Conservation (phyloP, 2,329 filamentous ascomycete species). For the Aspergillus floridensis region DNA sequence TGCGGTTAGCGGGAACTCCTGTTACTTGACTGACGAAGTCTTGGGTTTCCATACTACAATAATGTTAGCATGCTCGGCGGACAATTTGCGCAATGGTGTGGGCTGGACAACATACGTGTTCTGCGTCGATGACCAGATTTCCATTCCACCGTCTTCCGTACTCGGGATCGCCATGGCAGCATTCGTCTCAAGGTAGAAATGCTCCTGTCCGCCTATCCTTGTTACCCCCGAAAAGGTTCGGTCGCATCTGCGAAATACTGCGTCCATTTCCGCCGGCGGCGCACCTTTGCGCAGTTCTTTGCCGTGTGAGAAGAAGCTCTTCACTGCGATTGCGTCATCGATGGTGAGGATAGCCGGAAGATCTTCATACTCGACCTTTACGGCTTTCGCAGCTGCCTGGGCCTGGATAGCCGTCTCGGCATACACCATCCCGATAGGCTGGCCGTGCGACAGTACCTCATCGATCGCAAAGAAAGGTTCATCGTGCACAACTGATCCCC, state of each 20-base stretch:
- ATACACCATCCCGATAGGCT: slow-evolving; percentile 78
- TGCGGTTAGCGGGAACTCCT: slow-evolving; percentile 73
- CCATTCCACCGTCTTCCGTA: slow-evolving; percentile 81
- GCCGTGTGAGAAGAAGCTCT: slow-evolving; percentile 76
- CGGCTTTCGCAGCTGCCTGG: slow-evolving; percentile 69
- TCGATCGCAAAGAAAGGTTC: slow-evolving; percentile 82
- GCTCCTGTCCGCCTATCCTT: slow-evolving; percentile 65
- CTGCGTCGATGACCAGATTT: slow-evolving; percentile 80
- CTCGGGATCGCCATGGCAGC: slow-evolving; percentile 77
- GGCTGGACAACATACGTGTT: slow-evolving; percentile 61
- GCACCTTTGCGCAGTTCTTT: slow-evolving; percentile 71
- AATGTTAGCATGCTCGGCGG: slow-evolving; percentile 16
- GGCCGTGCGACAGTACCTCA: slow-evolving; percentile 75
- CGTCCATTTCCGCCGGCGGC: slow-evolving; percentile 3
- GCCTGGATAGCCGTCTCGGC: slow-evolving; percentile 71
- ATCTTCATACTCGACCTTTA: slow-evolving; percentile 80
- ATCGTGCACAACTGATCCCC: slow-evolving; percentile 64
- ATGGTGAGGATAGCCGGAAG: slow-evolving; percentile 80
- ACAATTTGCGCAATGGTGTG: background rate
- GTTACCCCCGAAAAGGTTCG: slow-evolving; percentile 24
- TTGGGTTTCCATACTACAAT: slow-evolving; percentile 54
- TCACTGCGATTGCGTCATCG: slow-evolving; percentile 78
- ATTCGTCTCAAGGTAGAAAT: slow-evolving; percentile 89
- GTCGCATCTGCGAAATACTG: slow-evolving; percentile 7
- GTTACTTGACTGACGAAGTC: slow-evolving; percentile 73